A percentile compares a stretch with the other conserved stretches of the same genome.
phyloP scores from a whole-genome alignment of 441 rosid genomes.

The Kokia cookei region DNA sequence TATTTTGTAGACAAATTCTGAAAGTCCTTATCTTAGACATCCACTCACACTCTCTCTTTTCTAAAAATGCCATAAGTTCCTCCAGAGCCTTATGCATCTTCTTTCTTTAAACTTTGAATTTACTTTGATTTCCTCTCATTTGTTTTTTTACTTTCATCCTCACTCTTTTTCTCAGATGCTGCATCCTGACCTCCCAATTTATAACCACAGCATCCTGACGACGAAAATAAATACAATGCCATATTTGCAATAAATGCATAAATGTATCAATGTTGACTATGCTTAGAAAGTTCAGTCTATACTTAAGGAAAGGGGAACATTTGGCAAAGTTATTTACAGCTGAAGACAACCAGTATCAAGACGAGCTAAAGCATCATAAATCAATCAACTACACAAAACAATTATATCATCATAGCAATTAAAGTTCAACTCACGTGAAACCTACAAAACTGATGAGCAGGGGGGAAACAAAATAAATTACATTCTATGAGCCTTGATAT shows the following conservation, averaged over 20 bases:
- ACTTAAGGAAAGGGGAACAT: neutral
- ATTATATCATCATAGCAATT: neutral
- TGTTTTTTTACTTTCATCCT: neutral
- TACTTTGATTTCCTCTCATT: neutral
- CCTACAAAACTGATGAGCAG: conserved; percentile 5
- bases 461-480: conserved; percentile 15
- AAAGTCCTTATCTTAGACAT: neutral
- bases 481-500: conserved; percentile 55
- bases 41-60: neutral
- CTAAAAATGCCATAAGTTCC: neutral
- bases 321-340: neutral
- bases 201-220: neutral
- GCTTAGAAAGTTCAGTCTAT: neutral
- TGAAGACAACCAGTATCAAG: neutral
- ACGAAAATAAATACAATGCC: neutral
- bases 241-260: neutral
- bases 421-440: conserved; percentile 2
- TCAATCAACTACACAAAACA: conserved; percentile 3
- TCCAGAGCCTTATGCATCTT: neutral
- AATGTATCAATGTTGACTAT: neutral
- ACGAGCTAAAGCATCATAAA: neutral
- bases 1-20: neutral
- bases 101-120: neutral
- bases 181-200: neutral
- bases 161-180: neutral